A percentile compares a stretch with the other conserved stretches of the same genome.
Conservation (phyloP, 768 basidiomycete genomes). For the Naganishia friedmannii region DNA sequence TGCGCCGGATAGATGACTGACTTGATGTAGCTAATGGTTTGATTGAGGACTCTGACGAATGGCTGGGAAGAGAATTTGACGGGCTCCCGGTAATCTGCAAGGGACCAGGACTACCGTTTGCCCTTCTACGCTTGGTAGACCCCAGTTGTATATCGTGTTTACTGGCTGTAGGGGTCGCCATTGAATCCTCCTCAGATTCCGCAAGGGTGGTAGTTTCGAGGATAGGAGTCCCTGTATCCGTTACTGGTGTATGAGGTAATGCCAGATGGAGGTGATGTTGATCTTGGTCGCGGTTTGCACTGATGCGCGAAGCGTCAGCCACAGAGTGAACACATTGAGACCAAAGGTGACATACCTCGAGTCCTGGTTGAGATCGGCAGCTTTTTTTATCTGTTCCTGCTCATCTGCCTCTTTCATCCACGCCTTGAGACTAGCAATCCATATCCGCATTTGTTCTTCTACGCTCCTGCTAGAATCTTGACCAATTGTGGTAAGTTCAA, state of each 20-base stretch:
- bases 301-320: neutral
- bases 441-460: slow-evolving; percentile 63
- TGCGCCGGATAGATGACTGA: neutral
- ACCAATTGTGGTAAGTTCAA: neutral
- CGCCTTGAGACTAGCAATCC: slow-evolving; percentile 67
- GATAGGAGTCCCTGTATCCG: slow-evolving; percentile 4
- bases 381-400: slow-evolving; percentile 37
- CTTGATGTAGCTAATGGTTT: neutral
- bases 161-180: slow-evolving; percentile 20
- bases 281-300: neutral
- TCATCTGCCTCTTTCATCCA: slow-evolving; percentile 64
- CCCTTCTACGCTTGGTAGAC: slow-evolving; percentile 6
- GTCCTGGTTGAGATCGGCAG: neutral
- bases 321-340: no score
- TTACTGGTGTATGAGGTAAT: neutral
- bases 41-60: slow-evolving; percentile 5
- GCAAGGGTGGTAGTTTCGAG: neutral
- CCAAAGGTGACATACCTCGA: neutral
- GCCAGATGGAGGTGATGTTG: neutral
- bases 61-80: neutral
- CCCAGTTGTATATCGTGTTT: slow-evolving; percentile 25
- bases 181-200: slow-evolving; percentile 12
- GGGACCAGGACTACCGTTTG: slow-evolving; percentile 3
- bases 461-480: slow-evolving; percentile 24
- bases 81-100: neutral